Evolutionary conservation across 768 basidiomycete genomes (phyloP).

Genomic region (Gelatoporia subvermispora): DNA sequence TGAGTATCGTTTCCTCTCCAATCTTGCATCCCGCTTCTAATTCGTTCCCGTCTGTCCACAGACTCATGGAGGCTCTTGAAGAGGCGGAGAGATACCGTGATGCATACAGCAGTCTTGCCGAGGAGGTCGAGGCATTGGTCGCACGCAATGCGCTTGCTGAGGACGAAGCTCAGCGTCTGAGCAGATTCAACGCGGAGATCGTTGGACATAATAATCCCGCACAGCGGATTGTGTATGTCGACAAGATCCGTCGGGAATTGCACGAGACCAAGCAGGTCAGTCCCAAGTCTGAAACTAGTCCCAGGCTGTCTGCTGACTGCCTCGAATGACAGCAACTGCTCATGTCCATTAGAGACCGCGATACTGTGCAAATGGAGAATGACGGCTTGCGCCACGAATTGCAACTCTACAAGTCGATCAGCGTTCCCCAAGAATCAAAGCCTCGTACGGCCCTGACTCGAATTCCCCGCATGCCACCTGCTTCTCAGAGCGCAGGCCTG

Average conservation of each 20-base stretch:
- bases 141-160: conserved; percentile 74
- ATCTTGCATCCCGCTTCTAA: neutral
- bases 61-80: conserved; percentile 46
- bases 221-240: conserved; percentile 85
- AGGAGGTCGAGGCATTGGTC: conserved; percentile 60
- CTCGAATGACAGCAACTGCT: conserved; percentile 23
- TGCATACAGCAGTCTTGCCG: conserved; percentile 60
- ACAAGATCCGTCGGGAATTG: conserved; percentile 74
- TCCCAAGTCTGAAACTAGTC: conserved; percentile 1
- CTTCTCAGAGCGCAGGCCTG: conserved; percentile 15
- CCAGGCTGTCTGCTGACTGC: neutral
- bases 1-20: conserved; percentile 30
- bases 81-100: conserved; percentile 64
- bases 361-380: conserved; percentile 22
- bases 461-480: conserved; percentile 25
- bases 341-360: conserved; percentile 26
- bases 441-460: conserved; percentile 30
- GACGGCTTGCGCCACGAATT: conserved; percentile 29
- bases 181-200: conserved; percentile 81
- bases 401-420: conserved; percentile 31
- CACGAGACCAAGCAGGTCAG: conserved; percentile 77
- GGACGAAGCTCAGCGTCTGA: conserved; percentile 70
- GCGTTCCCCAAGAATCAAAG: conserved; percentile 22
- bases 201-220: conserved; percentile 79
- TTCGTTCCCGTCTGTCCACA: conserved; percentile 10